These are phyloP conservation scores for Pisolithus albus DNA, from an alignment of 768 basidiomycete genomes.

Conservation along the genomic window DNA sequence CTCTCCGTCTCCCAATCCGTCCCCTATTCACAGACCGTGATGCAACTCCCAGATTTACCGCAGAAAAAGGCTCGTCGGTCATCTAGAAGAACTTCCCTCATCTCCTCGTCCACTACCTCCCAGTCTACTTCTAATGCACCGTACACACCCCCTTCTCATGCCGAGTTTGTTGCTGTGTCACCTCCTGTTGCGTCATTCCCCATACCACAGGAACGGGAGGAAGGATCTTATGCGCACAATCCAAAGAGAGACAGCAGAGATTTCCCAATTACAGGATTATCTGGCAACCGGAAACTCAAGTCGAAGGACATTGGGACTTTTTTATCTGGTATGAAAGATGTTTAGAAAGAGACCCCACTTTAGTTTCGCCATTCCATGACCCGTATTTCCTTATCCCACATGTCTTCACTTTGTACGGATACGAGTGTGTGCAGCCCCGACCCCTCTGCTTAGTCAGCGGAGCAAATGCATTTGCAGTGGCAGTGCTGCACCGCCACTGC, in stretches of 20 bases:
- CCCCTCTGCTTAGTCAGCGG: too few species aligned
- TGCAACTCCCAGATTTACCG: conserved; percentile 17
- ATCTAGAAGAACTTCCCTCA: conserved; percentile 27
- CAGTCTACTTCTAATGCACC: conserved; percentile 43
- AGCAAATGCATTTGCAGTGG: too few species aligned
- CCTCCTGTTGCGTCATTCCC: conserved; percentile 17
- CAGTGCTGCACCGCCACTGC: too few species aligned
- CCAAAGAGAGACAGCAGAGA: conserved; percentile 17
- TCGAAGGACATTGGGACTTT: conserved; percentile 36
- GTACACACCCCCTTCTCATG: conserved; percentile 31
- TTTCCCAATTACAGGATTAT: conserved; percentile 36
- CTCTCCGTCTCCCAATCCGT: conserved; percentile 20
- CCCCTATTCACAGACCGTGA: conserved; percentile 22
- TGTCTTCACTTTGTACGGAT: not conserved
- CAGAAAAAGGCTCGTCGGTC: conserved; percentile 16
- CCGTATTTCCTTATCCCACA: not conserved
- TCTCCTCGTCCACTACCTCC: conserved; percentile 37
- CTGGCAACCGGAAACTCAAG: conserved; percentile 26
- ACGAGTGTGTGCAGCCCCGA: too few species aligned
- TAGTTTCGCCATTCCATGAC: not conserved
- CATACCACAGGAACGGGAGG: conserved; percentile 28
- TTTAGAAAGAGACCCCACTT: conserved; percentile 7
- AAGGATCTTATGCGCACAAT: conserved; percentile 21
- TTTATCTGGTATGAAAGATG: conserved; percentile 32
- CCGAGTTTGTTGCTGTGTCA: conserved; percentile 28